Base-by-base conservation (phyloP, 805 yeast species). In the Saccharomycopsis lassenensis region DNA sequence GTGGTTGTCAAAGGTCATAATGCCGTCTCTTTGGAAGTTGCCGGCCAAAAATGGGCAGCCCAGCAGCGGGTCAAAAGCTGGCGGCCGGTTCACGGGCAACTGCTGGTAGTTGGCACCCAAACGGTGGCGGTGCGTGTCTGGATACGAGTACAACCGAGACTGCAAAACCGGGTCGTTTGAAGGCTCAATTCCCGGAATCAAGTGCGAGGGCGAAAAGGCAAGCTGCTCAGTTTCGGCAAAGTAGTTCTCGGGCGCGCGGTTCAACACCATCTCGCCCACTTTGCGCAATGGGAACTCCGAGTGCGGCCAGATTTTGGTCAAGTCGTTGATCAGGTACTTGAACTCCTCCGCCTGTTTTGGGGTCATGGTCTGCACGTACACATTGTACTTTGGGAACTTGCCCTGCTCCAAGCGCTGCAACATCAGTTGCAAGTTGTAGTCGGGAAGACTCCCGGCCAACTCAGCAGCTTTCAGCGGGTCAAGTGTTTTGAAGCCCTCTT, bases 121-220 rank as follows among this genome's bases (percentile, higher is more conserved):
- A 58, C 89, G 71, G 63, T 78, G 74, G 54, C 83, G 73, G 59
- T 77, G 84, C 30, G 87, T 77, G 59, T 79, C 87, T 39, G 77
- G 68, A 61, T 79, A 78, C 17, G 86, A 75, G 59, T 76, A 80
- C 49, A 79, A 63, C 58, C 87, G 74, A 21, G 81, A 69, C 61
- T 79, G 86, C 58, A 79, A 63, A 15, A 79, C 85, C 17, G 85
- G 83, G 58, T 79, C 87, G 41, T 80, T 80, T 33, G 80, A 69
- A 38, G 87, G 72, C 61, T 77, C 83, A 64, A 76, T 70, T 52
- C 75, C 80, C 30, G 85, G 85, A 29, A 77, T 81, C 34, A 78
- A 64, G 61, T 77, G 81, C 38, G 77, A 61, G 33, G 87, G 89
- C 21, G 80, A 60, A 61, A 80, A 79, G 4, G 86, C 87, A 43